phyloP scores from a whole-genome alignment of 2,329 filamentous ascomycete genomes.

The Cordyceps sp. region DNA sequence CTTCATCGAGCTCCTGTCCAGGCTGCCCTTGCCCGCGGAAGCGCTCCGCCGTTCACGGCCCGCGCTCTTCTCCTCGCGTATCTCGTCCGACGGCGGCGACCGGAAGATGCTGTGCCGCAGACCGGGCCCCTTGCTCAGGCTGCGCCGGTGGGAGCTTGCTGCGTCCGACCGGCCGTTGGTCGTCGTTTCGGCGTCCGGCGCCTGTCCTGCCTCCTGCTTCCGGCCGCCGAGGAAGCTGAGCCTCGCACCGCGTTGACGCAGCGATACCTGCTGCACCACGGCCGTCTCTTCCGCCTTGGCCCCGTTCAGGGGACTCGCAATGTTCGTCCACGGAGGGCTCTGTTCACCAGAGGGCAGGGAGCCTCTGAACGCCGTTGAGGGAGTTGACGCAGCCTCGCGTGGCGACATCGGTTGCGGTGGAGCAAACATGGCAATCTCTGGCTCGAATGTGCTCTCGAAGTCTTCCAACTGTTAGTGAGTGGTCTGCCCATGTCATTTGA shows the following conservation, averaged over 20 bases:
- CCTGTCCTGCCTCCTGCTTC: slow-evolving; percentile 23
- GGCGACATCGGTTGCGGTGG: slow-evolving; percentile 23
- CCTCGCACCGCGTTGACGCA: slow-evolving; percentile 33
- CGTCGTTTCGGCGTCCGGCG: slow-evolving; percentile 12
- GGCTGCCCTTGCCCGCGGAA: slow-evolving; percentile 10
- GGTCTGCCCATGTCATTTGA: background rate
- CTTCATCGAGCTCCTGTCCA: slow-evolving; percentile 10
- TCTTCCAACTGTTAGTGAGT: slow-evolving; percentile 21
- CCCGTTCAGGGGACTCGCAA: slow-evolving; percentile 17
- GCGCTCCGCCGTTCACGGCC: slow-evolving; percentile 7
- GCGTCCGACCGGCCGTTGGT: slow-evolving; percentile 15
- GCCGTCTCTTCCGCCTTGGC: slow-evolving; percentile 30
- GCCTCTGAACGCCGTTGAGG: slow-evolving; percentile 29
- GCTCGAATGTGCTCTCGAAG: slow-evolving; percentile 45
- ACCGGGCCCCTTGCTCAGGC: slow-evolving; percentile 11
- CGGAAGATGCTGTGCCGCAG: slow-evolving; percentile 28
- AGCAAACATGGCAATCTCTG: slow-evolving; percentile 47
- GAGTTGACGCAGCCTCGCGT: slow-evolving; percentile 22
- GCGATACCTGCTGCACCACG: slow-evolving; percentile 30
- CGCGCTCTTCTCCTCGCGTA: slow-evolving; percentile 5
- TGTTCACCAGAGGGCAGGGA: slow-evolving; percentile 27
- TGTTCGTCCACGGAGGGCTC: slow-evolving; percentile 14
- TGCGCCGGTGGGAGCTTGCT: slow-evolving; percentile 14
- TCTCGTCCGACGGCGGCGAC: slow-evolving; percentile 15
- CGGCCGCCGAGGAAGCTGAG: slow-evolving; percentile 40